Conservation (phyloP, 2,329 filamentous ascomycete genomes). For the Fusarium falciforme region DNA sequence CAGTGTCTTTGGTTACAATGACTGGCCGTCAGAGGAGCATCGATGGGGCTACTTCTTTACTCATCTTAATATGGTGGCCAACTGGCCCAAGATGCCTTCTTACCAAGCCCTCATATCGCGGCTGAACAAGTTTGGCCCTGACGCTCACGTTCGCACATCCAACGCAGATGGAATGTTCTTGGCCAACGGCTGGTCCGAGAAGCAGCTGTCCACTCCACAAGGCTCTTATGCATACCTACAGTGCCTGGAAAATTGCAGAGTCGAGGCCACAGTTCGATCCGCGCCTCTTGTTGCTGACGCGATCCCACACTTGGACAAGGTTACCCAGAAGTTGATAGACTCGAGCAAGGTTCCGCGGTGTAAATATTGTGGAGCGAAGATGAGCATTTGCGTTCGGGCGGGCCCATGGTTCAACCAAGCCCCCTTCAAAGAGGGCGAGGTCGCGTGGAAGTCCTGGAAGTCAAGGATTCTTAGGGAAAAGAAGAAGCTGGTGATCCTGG, state of each 20-base stretch:
- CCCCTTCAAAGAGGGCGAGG: constrained; percentile 27
- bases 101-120: constrained; percentile 24
- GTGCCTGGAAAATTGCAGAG: constrained; percentile 34
- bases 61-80: constrained; percentile 35
- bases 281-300: constrained; percentile 22
- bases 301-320: constrained; percentile 8
- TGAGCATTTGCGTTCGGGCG: constrained; percentile 38
- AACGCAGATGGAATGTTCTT: not conserved
- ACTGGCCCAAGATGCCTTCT: constrained; percentile 28
- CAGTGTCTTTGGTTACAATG: constrained; percentile 31
- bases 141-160: constrained; percentile 31
- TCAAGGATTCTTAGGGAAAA: constrained; percentile 1
- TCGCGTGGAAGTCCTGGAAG: constrained; percentile 22
- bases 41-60: constrained; percentile 42
- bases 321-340: constrained; percentile 26
- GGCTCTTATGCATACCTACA: constrained; percentile 19
- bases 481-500: constrained; percentile 34
- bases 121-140: constrained; percentile 11
- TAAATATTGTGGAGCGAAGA: constrained; percentile 32
- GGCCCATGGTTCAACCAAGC: constrained; percentile 33
- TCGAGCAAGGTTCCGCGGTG: constrained; percentile 24
- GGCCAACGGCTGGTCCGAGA: not conserved
- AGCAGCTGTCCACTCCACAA: not conserved
- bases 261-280: constrained; percentile 15
- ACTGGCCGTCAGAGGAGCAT: constrained; percentile 37